Base-by-base conservation (phyloP, 2,329 filamentous ascomycete genomes). In the Diplocarpon rosae region DNA sequence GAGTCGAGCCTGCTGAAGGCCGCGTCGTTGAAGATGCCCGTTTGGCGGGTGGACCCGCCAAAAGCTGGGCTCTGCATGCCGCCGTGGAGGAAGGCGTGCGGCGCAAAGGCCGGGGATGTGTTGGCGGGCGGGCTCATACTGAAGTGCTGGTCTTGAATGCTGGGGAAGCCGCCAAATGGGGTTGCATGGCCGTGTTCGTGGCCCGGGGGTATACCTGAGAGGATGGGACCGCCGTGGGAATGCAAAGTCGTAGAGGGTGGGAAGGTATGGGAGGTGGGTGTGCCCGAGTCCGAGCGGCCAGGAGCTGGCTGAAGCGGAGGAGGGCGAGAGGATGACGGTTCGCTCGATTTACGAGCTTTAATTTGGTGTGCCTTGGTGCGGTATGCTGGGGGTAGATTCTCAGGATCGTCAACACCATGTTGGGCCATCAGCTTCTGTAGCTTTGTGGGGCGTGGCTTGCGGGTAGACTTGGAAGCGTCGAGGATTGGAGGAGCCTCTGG, bases 401-500 rank as follows among this genome's bases (percentile, higher is more conserved):
- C 90, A 0, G 87, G 86, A 54, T 93, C 87, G 3, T 89, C 82
- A 11, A 96, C 86, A 2, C 88, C 89, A 49, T 92, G 78, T 56
- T 92, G 83, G 1, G 80, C 80, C 70, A 98, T 83, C 58, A 96
- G 76, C 68, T 95, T 96, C 63, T 96, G 90, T 53, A 95, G 77
- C 66, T 98, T 98, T 0, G 92, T 98, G 8, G 92, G 92, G 8
- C 92, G 80, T 33, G 92, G 92, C 65, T 98, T 98, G 47, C 92
- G 78, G 4, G 92, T 98, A 39, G 89, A 95, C 51, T 89, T 76
- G 0, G 90, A 96, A 13, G 83, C 76, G 49, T 95, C 84, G 9
- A 95, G 72, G 31, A 93, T 80, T 16, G 89, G 89, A 3, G 92
- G 92, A 11, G 92, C 72, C 12, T 86, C 75, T 0, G 87, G 84